phyloP scores from a whole-genome alignment of 2,329 filamentous ascomycete genomes.

The Diaporthe citrichinensis region DNA sequence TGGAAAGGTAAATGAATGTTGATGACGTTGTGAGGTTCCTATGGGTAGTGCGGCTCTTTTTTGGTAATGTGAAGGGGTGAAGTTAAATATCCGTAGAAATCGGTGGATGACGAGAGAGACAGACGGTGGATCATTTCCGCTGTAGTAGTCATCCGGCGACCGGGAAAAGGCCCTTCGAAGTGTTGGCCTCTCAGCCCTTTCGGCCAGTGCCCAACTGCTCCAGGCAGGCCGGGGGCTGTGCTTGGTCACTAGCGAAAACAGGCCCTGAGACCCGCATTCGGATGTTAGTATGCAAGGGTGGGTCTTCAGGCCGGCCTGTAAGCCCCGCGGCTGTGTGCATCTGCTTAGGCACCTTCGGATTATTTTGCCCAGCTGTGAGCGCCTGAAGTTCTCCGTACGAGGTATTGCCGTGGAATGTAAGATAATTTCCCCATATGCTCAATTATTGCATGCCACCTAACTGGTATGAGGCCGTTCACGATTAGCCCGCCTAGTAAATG shows the following conservation, averaged over 20 bases:
- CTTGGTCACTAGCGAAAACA: neutral
- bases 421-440: neutral
- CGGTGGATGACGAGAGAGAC: too few relatives aligned
- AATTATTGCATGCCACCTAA: neutral
- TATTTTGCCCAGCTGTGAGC: neutral
- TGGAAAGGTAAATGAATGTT: neutral
- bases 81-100: slow-evolving; percentile 42
- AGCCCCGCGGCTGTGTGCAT: slow-evolving; percentile 14
- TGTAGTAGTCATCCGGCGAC: slow-evolving; percentile 51
- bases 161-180: slow-evolving; percentile 40
- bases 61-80: slow-evolving; percentile 33
- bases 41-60: neutral
- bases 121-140: slow-evolving; percentile 42
- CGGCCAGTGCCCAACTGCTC: neutral
- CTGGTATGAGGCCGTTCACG: neutral
- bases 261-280: neutral
- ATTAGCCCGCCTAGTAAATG: neutral
- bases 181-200: slow-evolving; percentile 22
- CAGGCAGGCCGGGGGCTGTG: neutral
- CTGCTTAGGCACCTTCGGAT: neutral
- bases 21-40: slow-evolving; percentile 35
- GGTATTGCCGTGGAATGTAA: neutral
- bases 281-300: slow-evolving; percentile 3
- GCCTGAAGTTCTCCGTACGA: neutral
- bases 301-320: neutral